Conservation (phyloP, 2,329 filamentous ascomycete species). For the Fusarium sp. region DNA sequence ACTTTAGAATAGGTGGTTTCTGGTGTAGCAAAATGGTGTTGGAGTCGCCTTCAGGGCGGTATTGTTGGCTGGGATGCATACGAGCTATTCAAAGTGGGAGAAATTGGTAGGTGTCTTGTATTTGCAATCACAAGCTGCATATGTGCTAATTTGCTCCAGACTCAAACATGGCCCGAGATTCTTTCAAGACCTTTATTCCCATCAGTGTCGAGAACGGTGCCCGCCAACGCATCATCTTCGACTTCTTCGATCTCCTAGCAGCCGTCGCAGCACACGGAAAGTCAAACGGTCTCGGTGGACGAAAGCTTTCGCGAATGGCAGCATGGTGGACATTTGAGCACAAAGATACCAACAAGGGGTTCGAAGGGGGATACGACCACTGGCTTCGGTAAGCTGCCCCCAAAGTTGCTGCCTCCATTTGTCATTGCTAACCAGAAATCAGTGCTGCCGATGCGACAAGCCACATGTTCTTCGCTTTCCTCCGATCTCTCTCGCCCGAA, state of each 20-base stretch:
- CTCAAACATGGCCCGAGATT: slow-evolving; percentile 89
- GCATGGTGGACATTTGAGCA: slow-evolving; percentile 99
- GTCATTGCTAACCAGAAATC: slow-evolving; percentile 28
- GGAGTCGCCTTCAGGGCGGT: slow-evolving; percentile 90
- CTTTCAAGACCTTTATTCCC: slow-evolving; percentile 96
- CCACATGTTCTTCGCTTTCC: slow-evolving; percentile 97
- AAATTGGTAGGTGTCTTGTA: slow-evolving; percentile 72
- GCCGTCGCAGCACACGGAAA: slow-evolving; percentile 94
- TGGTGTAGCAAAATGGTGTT: slow-evolving; percentile 98
- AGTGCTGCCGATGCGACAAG: slow-evolving; percentile 95
- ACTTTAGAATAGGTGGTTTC: slow-evolving; percentile 77
- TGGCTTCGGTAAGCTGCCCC: slow-evolving; percentile 76
- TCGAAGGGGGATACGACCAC: slow-evolving; percentile 91
- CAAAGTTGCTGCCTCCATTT: slow-evolving; percentile 9
- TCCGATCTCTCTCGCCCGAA: slow-evolving; percentile 89
- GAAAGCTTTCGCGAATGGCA: slow-evolving; percentile 93
- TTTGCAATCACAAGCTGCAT: neutral
- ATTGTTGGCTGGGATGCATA: slow-evolving; percentile 98
- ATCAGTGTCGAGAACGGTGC: slow-evolving; percentile 90
- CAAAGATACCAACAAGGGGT: slow-evolving; percentile 85
- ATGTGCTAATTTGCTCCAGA: slow-evolving; percentile 64
- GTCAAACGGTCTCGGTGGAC: slow-evolving; percentile 89
- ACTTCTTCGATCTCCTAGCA: slow-evolving; percentile 94
- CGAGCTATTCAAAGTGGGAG: slow-evolving; percentile 93
- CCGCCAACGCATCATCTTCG: slow-evolving; percentile 88